Conservation (phyloP, 2,329 filamentous ascomycete species). For the Lachnellula hyalina region DNA sequence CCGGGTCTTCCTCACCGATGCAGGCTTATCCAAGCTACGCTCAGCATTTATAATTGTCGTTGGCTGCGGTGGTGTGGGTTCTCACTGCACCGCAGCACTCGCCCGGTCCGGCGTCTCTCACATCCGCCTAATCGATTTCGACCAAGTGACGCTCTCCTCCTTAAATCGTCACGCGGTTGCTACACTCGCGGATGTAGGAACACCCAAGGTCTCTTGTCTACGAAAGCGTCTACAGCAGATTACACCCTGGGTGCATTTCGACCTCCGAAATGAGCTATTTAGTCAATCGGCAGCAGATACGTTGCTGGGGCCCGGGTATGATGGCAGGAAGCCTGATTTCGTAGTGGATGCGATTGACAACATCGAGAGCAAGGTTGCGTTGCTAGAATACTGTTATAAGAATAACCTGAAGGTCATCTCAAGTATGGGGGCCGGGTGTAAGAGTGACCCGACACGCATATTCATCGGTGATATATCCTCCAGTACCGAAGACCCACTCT, state of each 20-base stretch:
- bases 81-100: constrained; percentile 80
- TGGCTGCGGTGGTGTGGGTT: constrained; percentile 90
- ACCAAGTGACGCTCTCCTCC: constrained; percentile 92
- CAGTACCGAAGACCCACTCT: constrained; percentile 84
- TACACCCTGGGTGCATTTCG: constrained; percentile 86
- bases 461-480: constrained; percentile 86
- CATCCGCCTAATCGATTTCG: constrained; percentile 89
- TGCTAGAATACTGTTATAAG: constrained; percentile 82
- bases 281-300: constrained; percentile 57
- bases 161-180: constrained; percentile 95
- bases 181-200: constrained; percentile 88
- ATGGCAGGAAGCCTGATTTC: constrained; percentile 67
- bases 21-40: constrained; percentile 74
- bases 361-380: constrained; percentile 89
- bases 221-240: constrained; percentile 76
- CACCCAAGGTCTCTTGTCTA: constrained; percentile 84
- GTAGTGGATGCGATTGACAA: constrained; percentile 99
- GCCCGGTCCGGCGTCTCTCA: constrained; percentile 85
- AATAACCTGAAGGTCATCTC: constrained; percentile 78
- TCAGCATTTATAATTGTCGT: constrained; percentile 82
- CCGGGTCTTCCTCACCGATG: constrained; percentile 79
- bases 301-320: constrained; percentile 62
- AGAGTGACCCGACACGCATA: constrained; percentile 77
- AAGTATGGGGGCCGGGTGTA: constrained; percentile 94
- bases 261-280: constrained; percentile 81